Base-by-base conservation (phyloP, 2,329 filamentous ascomycete genomes). In the Ceratocystis variospora region DNA sequence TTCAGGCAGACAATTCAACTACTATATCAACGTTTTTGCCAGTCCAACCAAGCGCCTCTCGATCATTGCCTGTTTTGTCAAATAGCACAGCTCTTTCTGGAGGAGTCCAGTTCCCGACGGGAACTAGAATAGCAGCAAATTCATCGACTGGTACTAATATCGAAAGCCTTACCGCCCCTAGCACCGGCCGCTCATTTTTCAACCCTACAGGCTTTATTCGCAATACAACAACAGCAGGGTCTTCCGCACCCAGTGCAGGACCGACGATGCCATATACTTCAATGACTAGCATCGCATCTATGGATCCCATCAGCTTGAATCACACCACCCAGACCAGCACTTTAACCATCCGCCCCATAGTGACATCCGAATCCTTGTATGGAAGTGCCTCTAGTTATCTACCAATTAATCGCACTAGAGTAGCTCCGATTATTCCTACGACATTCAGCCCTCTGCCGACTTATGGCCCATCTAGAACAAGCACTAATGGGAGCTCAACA, bases 291-390 rank as follows among this genome's bases (percentile, higher is more conserved):
- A 25, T 65, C 17, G 64, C 62, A 33, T 48, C 41, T 28, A 45
- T 48, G n/a, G 33, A 67, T 37, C 63, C 66, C 12, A 59, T 57
- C 31, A 22, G 62, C 28, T 62, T 65, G 6, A 65, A 67, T 31
- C 62, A 57, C 17, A 67, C 66, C 31, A 46, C 44, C 31, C 17
- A 64, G 37, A 55, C 46, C 7, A 48, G 22, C 1, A 64, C 62
- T 64, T 44, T 55, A n/a, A 62, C 31, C 5, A 53, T 67, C 41
- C 44, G 63, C 17, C 33, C 55, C 7, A 67, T 37, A 12, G 59
- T 41, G 33, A 25, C 45, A 12, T 19, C 50, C 31, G 17, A 31
- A 5, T 41, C 12, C 5, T 12, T 41, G 25, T 19, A 55, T 37
- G 44, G 46, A 17, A 22, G 28, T 33, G 31, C 46, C 10, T 53